phyloP scores from a whole-genome alignment of 1,139 yeast species.

The Sugiyamaella japonica region DNA sequence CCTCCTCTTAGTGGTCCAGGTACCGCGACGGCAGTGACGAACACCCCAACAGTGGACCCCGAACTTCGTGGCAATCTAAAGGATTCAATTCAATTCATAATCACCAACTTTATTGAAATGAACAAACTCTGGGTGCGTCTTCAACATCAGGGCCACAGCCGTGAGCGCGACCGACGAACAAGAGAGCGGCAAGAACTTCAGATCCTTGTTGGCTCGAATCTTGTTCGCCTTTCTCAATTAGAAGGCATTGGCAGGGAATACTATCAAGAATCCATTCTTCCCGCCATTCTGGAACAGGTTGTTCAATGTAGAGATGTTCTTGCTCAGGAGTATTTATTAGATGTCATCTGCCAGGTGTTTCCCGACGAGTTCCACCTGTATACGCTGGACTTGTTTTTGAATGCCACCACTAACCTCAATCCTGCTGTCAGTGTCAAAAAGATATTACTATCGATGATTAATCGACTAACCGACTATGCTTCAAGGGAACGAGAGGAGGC shows the following conservation, averaged over 20 bases:
- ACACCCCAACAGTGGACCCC: slow-evolving; percentile 1
- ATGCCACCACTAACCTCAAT: slow-evolving; percentile 64
- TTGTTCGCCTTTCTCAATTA: slow-evolving; percentile 84
- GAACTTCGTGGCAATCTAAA: slow-evolving; percentile 48
- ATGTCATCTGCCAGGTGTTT: slow-evolving; percentile 88
- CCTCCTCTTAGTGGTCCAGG: slow-evolving; percentile 6
- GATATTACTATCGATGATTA: slow-evolving; percentile 67
- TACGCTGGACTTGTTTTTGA: slow-evolving; percentile 67
- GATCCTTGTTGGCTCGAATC: slow-evolving; percentile 87
- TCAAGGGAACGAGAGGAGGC: slow-evolving; percentile 35
- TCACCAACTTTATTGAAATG: slow-evolving; percentile 93
- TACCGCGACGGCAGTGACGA: slow-evolving; percentile 3
- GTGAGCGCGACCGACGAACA: slow-evolving; percentile 72
- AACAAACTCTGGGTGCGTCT: slow-evolving; percentile 95
- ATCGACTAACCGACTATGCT: slow-evolving; percentile 65
- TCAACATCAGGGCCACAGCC: slow-evolving; percentile 93
- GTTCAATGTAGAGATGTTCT: slow-evolving; percentile 88
- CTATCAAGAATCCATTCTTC: slow-evolving; percentile 68
- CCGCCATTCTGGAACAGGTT: slow-evolving; percentile 83
- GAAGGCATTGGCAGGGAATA: slow-evolving; percentile 67
- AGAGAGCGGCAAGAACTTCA: slow-evolving; percentile 86
- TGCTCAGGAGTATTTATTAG: slow-evolving; percentile 88
- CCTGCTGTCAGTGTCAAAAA: slow-evolving; percentile 69
- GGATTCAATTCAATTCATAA: slow-evolving; percentile 70
- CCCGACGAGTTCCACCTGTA: slow-evolving; percentile 88